Evolutionary conservation across 306 rosid genomes (phyloP).

Genomic region (Luffa aegyptiaca): DNA sequence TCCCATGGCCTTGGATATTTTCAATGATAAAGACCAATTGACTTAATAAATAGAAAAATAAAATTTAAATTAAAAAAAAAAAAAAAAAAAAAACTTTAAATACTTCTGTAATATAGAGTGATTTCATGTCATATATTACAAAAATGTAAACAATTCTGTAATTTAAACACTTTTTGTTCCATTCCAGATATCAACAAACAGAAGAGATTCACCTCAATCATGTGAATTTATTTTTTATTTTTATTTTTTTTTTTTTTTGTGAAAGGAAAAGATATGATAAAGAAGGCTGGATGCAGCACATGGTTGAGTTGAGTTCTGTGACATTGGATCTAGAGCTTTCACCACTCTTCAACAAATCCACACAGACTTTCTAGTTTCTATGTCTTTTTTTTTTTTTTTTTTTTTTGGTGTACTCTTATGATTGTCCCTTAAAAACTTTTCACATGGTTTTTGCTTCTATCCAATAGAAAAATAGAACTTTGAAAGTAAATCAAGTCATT

Average conservation of each 20-base stretch:
- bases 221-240: not conserved
- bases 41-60: no score
- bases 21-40: no score
- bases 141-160: not conserved
- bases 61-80: no score
- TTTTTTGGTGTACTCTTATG: not conserved
- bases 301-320: not conserved
- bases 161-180: not conserved
- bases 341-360: not conserved
- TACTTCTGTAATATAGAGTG: no score
- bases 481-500: not conserved
- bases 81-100: no score
- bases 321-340: not conserved
- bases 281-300: not conserved
- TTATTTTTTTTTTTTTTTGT: not conserved
- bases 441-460: not conserved
- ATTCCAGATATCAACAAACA: not conserved
- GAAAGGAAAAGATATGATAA: not conserved
- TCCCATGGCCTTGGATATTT: no score
- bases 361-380: not conserved
- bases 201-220: not conserved
- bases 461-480: no score
- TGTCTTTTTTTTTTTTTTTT: not conserved
- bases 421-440: not conserved
- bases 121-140: no score